phyloP scores from a whole-genome alignment of 441 rosid species.

The Gossypium aridum region DNA sequence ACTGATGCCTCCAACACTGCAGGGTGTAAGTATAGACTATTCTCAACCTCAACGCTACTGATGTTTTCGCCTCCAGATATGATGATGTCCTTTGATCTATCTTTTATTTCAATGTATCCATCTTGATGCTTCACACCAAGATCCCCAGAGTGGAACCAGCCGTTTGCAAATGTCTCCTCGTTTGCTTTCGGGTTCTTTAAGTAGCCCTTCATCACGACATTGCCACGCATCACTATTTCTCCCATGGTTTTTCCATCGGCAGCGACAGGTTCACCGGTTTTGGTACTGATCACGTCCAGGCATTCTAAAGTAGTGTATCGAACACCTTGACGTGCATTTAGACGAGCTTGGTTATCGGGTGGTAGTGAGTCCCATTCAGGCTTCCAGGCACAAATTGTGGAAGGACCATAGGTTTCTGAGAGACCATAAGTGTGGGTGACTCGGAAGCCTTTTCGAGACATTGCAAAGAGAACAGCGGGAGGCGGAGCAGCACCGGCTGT shows the following conservation, averaged over 20 bases:
- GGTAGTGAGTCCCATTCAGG: constrained; percentile 86
- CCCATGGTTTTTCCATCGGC: constrained; percentile 81
- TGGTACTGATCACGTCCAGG: constrained; percentile 62
- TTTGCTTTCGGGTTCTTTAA: constrained; percentile 76
- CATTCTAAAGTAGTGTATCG: constrained; percentile 63
- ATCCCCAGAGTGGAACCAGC: constrained; percentile 88
- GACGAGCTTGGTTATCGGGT: constrained; percentile 65
- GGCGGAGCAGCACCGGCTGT: constrained; percentile 96
- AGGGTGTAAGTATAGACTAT: constrained; percentile 56
- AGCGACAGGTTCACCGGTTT: constrained; percentile 60
- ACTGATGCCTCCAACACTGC: constrained; percentile 78
- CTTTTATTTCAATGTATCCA: constrained; percentile 77
- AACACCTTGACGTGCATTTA: constrained; percentile 91
- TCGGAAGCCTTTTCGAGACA: constrained; percentile 72
- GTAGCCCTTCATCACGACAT: constrained; percentile 83
- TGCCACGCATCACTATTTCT: constrained; percentile 80
- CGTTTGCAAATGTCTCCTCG: constrained; percentile 64
- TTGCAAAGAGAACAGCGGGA: constrained; percentile 57
- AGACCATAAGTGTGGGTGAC: constrained; percentile 85
- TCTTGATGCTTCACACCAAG: constrained; percentile 88
- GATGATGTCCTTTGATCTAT: constrained; percentile 61
- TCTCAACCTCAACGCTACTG: constrained; percentile 80
- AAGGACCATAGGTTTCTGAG: constrained; percentile 87
- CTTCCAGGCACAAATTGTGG: constrained; percentile 82
- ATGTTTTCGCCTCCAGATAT: constrained; percentile 82